phyloP scores from a whole-genome alignment of 208 protist genomes.

The Trypanosoma cruzi region DNA sequence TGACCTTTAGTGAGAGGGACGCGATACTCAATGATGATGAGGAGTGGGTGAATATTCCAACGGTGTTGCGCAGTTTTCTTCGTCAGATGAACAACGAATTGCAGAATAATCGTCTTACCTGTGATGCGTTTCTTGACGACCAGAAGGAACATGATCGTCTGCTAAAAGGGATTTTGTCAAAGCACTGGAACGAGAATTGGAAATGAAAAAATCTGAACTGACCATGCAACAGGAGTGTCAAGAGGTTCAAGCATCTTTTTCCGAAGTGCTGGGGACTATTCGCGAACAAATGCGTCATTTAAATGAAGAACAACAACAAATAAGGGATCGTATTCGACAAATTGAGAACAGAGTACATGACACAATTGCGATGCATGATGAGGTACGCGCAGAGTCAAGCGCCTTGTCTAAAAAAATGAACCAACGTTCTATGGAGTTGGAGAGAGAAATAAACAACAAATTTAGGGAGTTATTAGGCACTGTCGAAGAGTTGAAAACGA shows the following conservation, averaged over 20 bases:
- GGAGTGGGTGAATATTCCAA: constrained; percentile 82
- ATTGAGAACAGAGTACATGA: constrained; percentile 15
- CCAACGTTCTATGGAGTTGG: constrained; percentile 7
- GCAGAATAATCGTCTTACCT: constrained; percentile 26
- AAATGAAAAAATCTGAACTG: constrained; percentile 16
- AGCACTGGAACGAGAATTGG: constrained; percentile 20
- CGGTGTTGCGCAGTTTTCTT: constrained; percentile 58
- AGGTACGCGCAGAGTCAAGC: neutral
- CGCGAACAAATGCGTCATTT: constrained; percentile 27
- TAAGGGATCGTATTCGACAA: constrained; percentile 39
- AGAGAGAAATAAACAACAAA: neutral
- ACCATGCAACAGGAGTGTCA: constrained; percentile 12
- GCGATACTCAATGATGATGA: constrained; percentile 51
- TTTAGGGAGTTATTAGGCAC: constrained; percentile 6
- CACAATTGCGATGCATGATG: neutral
- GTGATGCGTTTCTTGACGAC: constrained; percentile 5
- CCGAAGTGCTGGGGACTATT: constrained; percentile 13
- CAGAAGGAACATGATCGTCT: constrained; percentile 17
- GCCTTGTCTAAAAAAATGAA: constrained; percentile 21
- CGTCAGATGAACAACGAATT: constrained; percentile 56
- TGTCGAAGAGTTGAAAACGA: constrained; percentile 31
- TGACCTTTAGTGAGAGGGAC: constrained; percentile 26
- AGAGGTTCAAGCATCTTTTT: constrained; percentile 5
- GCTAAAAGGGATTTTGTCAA: constrained; percentile 18
- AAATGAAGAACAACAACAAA: constrained; percentile 49